Percentiles rank a stretch among this genome's conserved stretches.
phyloP scores from a whole-genome alignment of 208 protist species.

The Herpetomonas samuelpessoai region DNA sequence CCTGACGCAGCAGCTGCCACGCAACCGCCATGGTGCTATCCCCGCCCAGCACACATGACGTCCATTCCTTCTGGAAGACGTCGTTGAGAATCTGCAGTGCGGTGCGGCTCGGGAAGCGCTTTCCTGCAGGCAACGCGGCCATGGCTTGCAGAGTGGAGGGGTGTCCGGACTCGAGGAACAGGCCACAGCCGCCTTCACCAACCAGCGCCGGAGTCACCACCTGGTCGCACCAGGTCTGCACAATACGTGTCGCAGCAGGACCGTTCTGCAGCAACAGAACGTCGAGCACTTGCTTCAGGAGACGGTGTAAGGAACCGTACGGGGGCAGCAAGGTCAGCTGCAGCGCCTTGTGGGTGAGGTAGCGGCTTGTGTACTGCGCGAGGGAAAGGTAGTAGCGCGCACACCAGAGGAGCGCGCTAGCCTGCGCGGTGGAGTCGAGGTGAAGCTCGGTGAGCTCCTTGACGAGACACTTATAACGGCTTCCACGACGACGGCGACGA shows the following conservation, averaged over 20 bases:
- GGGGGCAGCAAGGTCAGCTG: slow-evolving; percentile 73
- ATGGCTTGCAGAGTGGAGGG: background rate
- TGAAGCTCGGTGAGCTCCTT: background rate
- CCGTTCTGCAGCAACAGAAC: slow-evolving; percentile 70
- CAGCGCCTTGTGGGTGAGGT: slow-evolving; percentile 79
- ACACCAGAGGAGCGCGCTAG: slow-evolving; percentile 45
- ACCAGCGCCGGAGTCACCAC: slow-evolving; percentile 20
- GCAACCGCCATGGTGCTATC: slow-evolving; percentile 24
- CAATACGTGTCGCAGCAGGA: slow-evolving; percentile 37
- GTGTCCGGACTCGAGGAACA: background rate
- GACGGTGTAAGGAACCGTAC: slow-evolving; percentile 58
- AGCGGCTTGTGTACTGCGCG: slow-evolving; percentile 42
- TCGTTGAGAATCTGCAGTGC: slow-evolving; percentile 33
- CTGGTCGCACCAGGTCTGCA: slow-evolving; percentile 39
- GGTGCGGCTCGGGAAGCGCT: slow-evolving; percentile 14
- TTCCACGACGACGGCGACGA: background rate
- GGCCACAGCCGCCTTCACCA: slow-evolving; percentile 13
- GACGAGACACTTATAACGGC: background rate
- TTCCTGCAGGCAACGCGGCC: slow-evolving; percentile 14
- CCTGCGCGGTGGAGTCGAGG: slow-evolving; percentile 18
- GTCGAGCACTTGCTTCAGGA: slow-evolving; percentile 53
- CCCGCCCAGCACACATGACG: slow-evolving; percentile 31
- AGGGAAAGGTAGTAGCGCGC: slow-evolving; percentile 61
- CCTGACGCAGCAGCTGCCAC: slow-evolving; percentile 6
- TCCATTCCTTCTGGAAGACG: slow-evolving; percentile 59